phyloP scores from a whole-genome alignment of 352 stramenopile genomes.

The Thraustochytrium striatum region DNA sequence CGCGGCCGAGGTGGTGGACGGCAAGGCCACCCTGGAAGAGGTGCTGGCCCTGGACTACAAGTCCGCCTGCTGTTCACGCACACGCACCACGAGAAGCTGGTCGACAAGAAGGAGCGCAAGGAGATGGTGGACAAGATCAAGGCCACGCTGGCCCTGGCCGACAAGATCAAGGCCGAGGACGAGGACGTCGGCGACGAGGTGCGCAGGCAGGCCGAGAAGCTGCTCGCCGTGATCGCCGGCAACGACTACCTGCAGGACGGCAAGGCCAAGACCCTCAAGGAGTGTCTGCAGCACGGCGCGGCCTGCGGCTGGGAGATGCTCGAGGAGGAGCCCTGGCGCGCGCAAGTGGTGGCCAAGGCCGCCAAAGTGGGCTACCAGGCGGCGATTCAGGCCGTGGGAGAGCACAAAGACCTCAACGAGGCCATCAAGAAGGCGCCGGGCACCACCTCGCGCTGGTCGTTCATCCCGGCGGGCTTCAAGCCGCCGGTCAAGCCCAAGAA shows the following conservation, averaged over 20 bases:
- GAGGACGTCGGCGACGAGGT: not conserved
- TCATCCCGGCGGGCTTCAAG: not conserved
- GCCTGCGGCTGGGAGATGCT: constrained; percentile 15
- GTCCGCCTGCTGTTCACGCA: constrained; percentile 28
- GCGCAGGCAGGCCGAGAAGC: not conserved
- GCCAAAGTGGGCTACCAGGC: constrained; percentile 13
- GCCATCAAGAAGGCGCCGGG: constrained; percentile 1
- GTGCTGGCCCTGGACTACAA: constrained; percentile 29
- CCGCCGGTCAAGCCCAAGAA: not conserved
- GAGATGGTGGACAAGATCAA: constrained; percentile 22
- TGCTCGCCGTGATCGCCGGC: not conserved
- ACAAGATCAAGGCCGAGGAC: not conserved
- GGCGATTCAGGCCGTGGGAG: not conserved
- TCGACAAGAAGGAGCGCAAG: constrained; percentile 30
- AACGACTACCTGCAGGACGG: constrained; percentile 40
- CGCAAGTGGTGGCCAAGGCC: constrained; percentile 32
- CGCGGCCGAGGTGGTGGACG: not conserved
- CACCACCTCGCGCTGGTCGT: not conserved
- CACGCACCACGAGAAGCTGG: constrained; percentile 32
- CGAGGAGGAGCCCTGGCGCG: constrained; percentile 10
- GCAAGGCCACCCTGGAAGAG: not conserved
- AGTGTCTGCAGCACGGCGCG: not conserved
- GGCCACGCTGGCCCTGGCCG: not conserved
- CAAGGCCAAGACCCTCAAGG: constrained; percentile 18
- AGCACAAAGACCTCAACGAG: not conserved